Percentiles rank a stretch among this genome's conserved stretches.
phyloP scores from a whole-genome alignment of 2,329 filamentous ascomycete genomes.

The Leptosphaerulina australis region DNA sequence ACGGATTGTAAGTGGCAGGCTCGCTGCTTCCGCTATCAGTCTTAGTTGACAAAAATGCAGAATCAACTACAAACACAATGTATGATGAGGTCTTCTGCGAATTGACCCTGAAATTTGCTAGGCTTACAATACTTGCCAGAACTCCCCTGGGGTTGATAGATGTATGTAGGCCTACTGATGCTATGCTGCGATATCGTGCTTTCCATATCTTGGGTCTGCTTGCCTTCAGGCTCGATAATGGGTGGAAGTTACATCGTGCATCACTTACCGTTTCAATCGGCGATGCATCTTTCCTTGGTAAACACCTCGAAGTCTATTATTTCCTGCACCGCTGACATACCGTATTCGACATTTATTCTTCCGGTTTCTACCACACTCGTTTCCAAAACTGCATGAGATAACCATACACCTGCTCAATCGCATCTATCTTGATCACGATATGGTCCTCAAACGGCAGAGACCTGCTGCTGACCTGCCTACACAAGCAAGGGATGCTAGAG shows the following conservation, averaged over 20 bases:
- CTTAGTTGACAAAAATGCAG: too few species aligned
- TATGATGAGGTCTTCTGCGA: too few species aligned
- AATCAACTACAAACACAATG: too few species aligned
- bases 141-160: too few species aligned
- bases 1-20: too few species aligned
- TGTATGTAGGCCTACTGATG: too few species aligned
- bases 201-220: background rate
- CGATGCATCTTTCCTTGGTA: background rate
- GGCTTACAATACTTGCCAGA: too few species aligned
- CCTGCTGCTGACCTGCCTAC: too few species aligned
- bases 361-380: background rate
- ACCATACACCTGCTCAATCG: too few species aligned
- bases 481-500: background rate
- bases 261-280: background rate
- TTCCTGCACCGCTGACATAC: background rate
- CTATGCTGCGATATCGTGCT: background rate
- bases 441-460: background rate
- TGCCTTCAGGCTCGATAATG: background rate
- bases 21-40: too few species aligned
- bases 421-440: background rate
- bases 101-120: too few species aligned
- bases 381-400: background rate
- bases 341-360: background rate
- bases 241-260: background rate
- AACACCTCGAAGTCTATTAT: background rate